phyloP scores from a whole-genome alignment of 306 rosid genomes.

The Corylus heterophylla region DNA sequence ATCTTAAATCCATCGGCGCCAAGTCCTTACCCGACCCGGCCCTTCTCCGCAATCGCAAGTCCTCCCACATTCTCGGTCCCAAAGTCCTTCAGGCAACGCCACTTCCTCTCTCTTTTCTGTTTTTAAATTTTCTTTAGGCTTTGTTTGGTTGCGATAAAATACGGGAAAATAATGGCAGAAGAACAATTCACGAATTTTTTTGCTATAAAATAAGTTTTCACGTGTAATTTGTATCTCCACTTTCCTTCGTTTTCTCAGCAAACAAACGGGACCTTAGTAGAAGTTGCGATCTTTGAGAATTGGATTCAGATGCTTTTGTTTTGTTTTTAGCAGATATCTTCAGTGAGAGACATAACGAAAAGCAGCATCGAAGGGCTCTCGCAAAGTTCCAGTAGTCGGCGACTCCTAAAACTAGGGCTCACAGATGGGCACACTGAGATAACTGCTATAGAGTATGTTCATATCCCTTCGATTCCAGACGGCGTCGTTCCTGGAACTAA shows the following conservation, averaged over 20 bases:
- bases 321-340: constrained; percentile 57
- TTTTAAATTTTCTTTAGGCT: not conserved
- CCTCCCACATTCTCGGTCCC: constrained; percentile 50
- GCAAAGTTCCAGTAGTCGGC: constrained; percentile 41
- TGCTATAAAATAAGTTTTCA: not conserved
- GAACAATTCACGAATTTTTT: not conserved
- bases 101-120: not conserved
- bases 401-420: constrained; percentile 66
- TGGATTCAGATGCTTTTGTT: not conserved
- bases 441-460: constrained; percentile 68
- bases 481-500: constrained; percentile 82
- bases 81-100: constrained; percentile 51
- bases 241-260: not conserved
- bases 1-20: constrained; percentile 45
- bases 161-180: not conserved
- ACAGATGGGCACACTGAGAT: constrained; percentile 83
- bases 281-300: not conserved
- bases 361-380: constrained; percentile 53
- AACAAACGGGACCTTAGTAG: not conserved
- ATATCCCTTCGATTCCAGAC: constrained; percentile 57
- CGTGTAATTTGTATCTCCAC: not conserved
- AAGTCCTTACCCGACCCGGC: constrained; percentile 46
- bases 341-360: constrained; percentile 67
- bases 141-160: constrained; percentile 8
- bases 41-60: constrained; percentile 41